Evolutionary conservation across 805 yeast species (phyloP), one percentile per base, ranked within the genome.

Genomic region (Kodamaea sagamina): DNA sequence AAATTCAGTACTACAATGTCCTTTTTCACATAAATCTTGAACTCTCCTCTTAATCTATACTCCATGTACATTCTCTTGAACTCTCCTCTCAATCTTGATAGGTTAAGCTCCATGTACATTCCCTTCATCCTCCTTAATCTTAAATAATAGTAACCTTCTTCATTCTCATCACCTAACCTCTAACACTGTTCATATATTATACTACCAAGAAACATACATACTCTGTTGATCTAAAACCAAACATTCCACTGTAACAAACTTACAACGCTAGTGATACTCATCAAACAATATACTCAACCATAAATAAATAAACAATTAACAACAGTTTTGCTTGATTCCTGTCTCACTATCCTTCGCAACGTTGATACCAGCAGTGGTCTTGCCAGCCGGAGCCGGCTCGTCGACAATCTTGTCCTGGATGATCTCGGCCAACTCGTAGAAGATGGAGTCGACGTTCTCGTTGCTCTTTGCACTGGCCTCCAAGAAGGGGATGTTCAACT

Each of bases 381-480:
- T 36, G 36, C 63, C 69, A 32, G 61, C 50, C 10, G 56, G 53
- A 13, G 57, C 56, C 6, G 51, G 55, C 35, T 67, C 72, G 32
- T 66, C 71, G 19, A 74, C 78, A 42, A 83, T 81, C 64, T 85
- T 86, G 42, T 88, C 96, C 69, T 86, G 86, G 59, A 90, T 88
- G 55, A 87, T 75, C 32, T 84, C 79, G 9, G 97, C 97, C 58
- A 93, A 77, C 55, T 89, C 86, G 68, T 86, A 84, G 71, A 93
- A 93, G 36, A 95, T 83, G 46, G 89, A 89, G 58, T 88, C 95
- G 49, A 93, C 99, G 59, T 90, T 89, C 46, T 81, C 83, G 57
- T 89, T 90, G 38, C 90, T 84, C 74, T 93, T 93, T 29, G 99
- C 99, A 68, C 93, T 82, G 22, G 98, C 95, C 72, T 93, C 99